Percentiles rank a stretch among this genome's conserved stretches.
phyloP scores from a whole-genome alignment of 768 basidiomycete species.

The Mycena alexandri region DNA sequence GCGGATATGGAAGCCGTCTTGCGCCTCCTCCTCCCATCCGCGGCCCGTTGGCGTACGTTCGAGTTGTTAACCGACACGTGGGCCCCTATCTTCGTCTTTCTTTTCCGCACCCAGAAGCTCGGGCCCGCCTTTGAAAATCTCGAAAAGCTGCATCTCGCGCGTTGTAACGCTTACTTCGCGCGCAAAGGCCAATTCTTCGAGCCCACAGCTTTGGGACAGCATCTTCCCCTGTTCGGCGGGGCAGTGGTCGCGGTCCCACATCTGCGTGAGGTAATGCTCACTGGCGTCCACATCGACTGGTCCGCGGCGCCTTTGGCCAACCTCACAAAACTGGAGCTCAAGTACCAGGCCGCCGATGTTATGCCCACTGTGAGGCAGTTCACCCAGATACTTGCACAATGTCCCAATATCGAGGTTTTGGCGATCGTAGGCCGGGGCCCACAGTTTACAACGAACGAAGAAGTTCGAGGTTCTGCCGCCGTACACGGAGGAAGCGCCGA shows the following conservation, averaged over 20 bases:
- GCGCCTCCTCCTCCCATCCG: slow-evolving; percentile 58
- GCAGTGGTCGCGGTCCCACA: slow-evolving; percentile 36
- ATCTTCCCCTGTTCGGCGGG: slow-evolving; percentile 62
- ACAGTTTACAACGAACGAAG: slow-evolving; percentile 40
- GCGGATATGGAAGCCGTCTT: slow-evolving; percentile 62
- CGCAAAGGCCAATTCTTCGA: slow-evolving; percentile 57
- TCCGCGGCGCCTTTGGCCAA: slow-evolving; percentile 46
- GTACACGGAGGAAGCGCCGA: slow-evolving; percentile 7
- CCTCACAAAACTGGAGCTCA: slow-evolving; percentile 63
- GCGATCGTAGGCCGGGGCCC: slow-evolving; percentile 70
- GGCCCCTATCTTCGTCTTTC: slow-evolving; percentile 67
- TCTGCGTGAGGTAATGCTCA: slow-evolving; percentile 59
- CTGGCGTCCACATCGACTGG: slow-evolving; percentile 74
- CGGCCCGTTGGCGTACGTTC: slow-evolving; percentile 59
- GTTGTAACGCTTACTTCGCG: slow-evolving; percentile 72
- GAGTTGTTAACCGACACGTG: slow-evolving; percentile 72
- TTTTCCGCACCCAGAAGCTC: slow-evolving; percentile 53
- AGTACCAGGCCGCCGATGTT: slow-evolving; percentile 69
- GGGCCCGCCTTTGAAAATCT: slow-evolving; percentile 51
- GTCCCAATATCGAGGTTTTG: slow-evolving; percentile 56
- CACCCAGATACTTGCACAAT: slow-evolving; percentile 54
- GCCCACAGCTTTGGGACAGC: slow-evolving; percentile 54
- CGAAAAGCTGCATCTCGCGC: slow-evolving; percentile 57
- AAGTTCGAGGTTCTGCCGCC: background rate
- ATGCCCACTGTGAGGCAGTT: slow-evolving; percentile 66